Conservation (phyloP, 108 stramenopile genomes). For the Cyclotella kingstonii region DNA sequence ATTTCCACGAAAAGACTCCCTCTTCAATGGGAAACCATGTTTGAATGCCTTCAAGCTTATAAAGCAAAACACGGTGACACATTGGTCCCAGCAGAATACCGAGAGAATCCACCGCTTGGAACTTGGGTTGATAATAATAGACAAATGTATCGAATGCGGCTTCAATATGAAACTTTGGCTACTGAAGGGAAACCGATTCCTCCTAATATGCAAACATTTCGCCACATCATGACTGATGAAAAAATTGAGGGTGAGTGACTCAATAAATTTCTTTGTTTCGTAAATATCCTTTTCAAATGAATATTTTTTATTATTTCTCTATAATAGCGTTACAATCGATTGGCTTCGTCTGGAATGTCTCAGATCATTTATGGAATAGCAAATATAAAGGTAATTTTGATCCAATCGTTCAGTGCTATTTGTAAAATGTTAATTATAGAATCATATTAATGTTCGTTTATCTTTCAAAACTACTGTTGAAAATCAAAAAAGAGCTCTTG, state of each 20-base stretch:
- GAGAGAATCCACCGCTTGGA: slow-evolving; percentile 38
- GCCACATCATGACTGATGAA: slow-evolving; percentile 15
- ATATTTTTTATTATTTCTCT: background rate
- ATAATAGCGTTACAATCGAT: slow-evolving; percentile 21
- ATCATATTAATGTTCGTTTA: background rate
- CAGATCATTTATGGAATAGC: slow-evolving; percentile 22
- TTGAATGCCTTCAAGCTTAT: slow-evolving; percentile 31
- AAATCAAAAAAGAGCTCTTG: slow-evolving; percentile 16
- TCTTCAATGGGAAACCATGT: slow-evolving; percentile 34
- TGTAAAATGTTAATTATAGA: slow-evolving; percentile 1
- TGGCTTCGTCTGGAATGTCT: slow-evolving; percentile 31
- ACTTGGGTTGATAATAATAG: slow-evolving; percentile 48
- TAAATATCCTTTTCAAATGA: background rate
- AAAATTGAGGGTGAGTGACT: slow-evolving; percentile 2
- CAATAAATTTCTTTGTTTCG: background rate
- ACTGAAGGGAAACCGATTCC: background rate
- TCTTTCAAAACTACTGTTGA: background rate
- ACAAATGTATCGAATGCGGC: slow-evolving; percentile 34
- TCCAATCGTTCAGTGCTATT: background rate
- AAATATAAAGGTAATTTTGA: slow-evolving; percentile 2
- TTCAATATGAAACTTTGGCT: slow-evolving; percentile 12
- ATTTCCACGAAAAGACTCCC: background rate
- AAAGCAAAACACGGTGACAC: slow-evolving; percentile 45
- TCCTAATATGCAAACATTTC: background rate
- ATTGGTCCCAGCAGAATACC: slow-evolving; percentile 38